Evolutionary conservation across 2,329 filamentous ascomycete species (phyloP).

Genomic region (Aureobasidium leucospermi): DNA sequence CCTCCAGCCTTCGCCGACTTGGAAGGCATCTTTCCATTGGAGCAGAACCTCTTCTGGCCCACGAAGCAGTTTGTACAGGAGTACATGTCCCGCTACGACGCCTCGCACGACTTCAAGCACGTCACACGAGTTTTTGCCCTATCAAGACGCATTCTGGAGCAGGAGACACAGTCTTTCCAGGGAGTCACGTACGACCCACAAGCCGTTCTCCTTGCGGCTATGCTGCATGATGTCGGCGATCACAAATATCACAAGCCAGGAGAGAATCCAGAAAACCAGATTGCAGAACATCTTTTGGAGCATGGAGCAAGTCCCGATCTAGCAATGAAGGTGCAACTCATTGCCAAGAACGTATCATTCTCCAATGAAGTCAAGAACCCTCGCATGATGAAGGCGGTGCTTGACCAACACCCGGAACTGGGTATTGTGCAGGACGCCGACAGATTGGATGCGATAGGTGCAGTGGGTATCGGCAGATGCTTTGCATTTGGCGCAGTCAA

Average conservation of each 20-base stretch:
- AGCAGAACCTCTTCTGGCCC: conserved; percentile 23
- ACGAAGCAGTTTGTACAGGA: conserved; percentile 54
- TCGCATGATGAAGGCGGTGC: conserved; percentile 49
- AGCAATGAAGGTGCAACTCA: conserved; percentile 59
- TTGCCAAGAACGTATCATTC: conserved; percentile 74
- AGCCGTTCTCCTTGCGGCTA: conserved; percentile 59
- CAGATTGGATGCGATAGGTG: conserved; percentile 82
- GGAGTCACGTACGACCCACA: conserved; percentile 40
- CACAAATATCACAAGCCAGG: conserved; percentile 60
- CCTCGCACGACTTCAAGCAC: conserved; percentile 82
- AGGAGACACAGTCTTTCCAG: conserved; percentile 36
- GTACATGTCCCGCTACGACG: conserved; percentile 74
- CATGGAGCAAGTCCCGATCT: conserved; percentile 52
- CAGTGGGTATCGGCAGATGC: conserved; percentile 70
- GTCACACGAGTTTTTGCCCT: conserved; percentile 73
- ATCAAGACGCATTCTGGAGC: conserved; percentile 55
- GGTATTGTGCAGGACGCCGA: conserved; percentile 89
- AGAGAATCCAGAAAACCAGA: conserved; percentile 49
- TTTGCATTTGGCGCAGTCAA: conserved; percentile 70
- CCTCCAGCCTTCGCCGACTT: conserved; percentile 14
- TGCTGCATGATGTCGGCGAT: conserved; percentile 72
- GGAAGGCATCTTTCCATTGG: conserved; percentile 13
- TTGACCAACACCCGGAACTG: conserved; percentile 63
- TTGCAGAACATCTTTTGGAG: conserved; percentile 48
- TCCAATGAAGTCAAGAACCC: conserved; percentile 64